Conservation (phyloP, 345 rosid species). For the Eucalyptus albens region DNA sequence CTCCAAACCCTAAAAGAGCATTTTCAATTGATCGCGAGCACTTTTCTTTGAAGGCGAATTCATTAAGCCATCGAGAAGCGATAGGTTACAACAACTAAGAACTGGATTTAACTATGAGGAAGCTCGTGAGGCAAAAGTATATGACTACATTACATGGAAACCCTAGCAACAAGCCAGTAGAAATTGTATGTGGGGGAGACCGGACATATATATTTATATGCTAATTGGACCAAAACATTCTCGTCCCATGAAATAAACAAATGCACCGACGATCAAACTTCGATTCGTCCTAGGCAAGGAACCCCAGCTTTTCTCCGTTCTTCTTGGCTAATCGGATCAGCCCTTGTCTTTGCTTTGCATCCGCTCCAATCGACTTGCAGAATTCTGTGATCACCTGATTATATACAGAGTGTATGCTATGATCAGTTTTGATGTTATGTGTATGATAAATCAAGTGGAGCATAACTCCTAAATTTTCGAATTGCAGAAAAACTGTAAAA, state of each 20-base stretch:
- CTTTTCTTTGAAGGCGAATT: not conserved
- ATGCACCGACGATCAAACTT: not conserved
- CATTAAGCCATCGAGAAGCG: not conserved
- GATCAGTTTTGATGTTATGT: not conserved
- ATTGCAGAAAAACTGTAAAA: not conserved
- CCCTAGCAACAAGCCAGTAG: not conserved
- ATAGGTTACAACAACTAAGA: not conserved
- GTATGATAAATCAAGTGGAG: not conserved
- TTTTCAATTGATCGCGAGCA: not conserved
- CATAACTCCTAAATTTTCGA: not conserved
- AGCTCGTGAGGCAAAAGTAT: not conserved
- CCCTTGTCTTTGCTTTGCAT: slow-evolving; percentile 94
- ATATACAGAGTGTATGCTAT: not conserved
- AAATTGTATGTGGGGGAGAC: not conserved
- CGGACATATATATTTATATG: not conserved
- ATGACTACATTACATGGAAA: not conserved
- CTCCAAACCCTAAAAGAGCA: not conserved
- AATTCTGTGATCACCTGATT: slow-evolving; percentile 84
- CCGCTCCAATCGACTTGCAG: slow-evolving; percentile 97
- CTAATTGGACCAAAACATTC: not conserved
- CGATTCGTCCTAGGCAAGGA: slow-evolving; percentile 46
- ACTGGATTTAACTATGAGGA: not conserved
- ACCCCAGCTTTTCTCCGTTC: slow-evolving; percentile 93
- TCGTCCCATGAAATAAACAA: not conserved
- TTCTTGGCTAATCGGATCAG: slow-evolving; percentile 92